Evolutionary conservation across 306 rosid genomes (phyloP).

Genomic region (Castanea crenata): DNA sequence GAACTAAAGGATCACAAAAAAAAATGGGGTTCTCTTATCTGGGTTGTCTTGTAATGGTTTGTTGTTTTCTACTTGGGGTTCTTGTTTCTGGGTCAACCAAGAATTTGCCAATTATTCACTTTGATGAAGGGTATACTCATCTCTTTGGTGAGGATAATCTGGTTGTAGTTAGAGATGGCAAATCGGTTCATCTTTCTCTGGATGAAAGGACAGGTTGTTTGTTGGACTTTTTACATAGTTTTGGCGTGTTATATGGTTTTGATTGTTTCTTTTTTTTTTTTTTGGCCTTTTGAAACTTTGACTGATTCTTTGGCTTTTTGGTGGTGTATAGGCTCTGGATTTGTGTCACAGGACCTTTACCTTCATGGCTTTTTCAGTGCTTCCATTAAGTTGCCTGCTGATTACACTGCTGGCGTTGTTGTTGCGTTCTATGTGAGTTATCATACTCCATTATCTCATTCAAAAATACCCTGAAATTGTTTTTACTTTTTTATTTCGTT

Average conservation of each 20-base stretch:
- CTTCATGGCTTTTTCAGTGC: slow-evolving; percentile 92
- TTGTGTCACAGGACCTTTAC: slow-evolving; percentile 89
- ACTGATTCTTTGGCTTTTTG: slow-evolving; percentile 1
- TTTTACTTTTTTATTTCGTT: neutral
- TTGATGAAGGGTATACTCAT: slow-evolving; percentile 80
- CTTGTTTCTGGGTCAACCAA: slow-evolving; percentile 41
- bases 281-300: neutral
- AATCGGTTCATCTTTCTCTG: slow-evolving; percentile 78
- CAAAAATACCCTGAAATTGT: neutral
- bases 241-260: neutral
- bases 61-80: slow-evolving; percentile 22
- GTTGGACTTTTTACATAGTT: neutral
- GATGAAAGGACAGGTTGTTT: slow-evolving; percentile 73
- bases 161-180: slow-evolving; percentile 63
- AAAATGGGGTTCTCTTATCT: slow-evolving; percentile 42
- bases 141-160: slow-evolving; percentile 83
- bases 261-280: neutral
- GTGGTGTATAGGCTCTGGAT: slow-evolving; percentile 76
- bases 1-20: slow-evolving; percentile 10
- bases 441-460: neutral
- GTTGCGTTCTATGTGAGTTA: slow-evolving; percentile 96
- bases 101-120: slow-evolving; percentile 56
- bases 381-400: slow-evolving; percentile 84
- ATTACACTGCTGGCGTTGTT: slow-evolving; percentile 95
- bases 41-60: slow-evolving; percentile 27